A percentile compares a stretch with the other conserved stretches of the same genome.
Conservation (phyloP, 352 stramenopile genomes). For the Plasmopara muralis region DNA sequence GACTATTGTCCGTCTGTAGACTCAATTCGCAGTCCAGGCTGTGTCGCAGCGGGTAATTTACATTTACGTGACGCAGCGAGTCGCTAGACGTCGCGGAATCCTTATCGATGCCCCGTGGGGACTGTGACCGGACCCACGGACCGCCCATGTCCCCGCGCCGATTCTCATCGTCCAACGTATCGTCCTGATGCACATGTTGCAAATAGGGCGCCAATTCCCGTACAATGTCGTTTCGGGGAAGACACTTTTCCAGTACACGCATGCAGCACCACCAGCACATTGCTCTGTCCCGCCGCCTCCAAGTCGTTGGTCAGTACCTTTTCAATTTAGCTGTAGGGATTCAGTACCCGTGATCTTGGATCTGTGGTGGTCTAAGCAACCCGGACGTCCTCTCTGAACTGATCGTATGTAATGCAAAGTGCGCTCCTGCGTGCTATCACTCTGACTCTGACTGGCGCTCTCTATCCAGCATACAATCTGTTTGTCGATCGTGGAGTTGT, state of each 20-base stretch:
- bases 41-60: constrained; percentile 27
- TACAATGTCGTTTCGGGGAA: constrained; percentile 84
- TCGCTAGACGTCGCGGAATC: constrained; percentile 54
- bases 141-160: constrained; percentile 31
- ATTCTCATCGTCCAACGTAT: constrained; percentile 52
- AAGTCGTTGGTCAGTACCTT: neutral
- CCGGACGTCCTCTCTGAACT: neutral
- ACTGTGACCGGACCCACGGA: constrained; percentile 42
- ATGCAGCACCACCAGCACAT: constrained; percentile 88
- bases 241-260: constrained; percentile 78
- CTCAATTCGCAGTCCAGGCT: constrained; percentile 33
- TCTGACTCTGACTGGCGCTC: constrained; percentile 20
- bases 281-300: neutral
- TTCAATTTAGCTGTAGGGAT: neutral
- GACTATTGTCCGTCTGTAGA: constrained; percentile 12
- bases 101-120: constrained; percentile 50
- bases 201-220: constrained; percentile 79
- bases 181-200: constrained; percentile 76
- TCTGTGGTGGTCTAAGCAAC: neutral
- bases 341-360: neutral
- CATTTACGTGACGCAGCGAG: constrained; percentile 47
- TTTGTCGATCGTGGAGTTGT: constrained; percentile 15
- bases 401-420: neutral
- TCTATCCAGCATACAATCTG: constrained; percentile 24
- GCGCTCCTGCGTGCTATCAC: constrained; percentile 5